Evolutionary conservation across 2,329 filamentous ascomycete species (phyloP).

Genomic region (Colletotrichum phormii): DNA sequence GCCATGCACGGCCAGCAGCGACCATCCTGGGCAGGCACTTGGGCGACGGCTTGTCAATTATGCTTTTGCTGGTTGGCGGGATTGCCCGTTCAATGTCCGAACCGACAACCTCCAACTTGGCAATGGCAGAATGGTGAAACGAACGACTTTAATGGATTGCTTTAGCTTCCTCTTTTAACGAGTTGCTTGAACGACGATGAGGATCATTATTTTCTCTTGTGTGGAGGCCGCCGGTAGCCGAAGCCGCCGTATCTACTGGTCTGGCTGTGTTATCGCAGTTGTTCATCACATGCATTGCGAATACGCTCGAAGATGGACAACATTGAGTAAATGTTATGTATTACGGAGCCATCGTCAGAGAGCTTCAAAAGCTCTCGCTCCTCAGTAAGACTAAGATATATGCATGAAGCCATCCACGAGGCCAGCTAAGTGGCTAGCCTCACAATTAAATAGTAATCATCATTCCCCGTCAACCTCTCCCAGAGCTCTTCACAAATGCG

Average conservation of each 20-base stretch:
- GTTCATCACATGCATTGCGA: neutral
- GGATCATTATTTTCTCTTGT: no score
- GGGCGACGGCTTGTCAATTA: neutral
- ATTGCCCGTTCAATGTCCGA: slow-evolving; percentile 5
- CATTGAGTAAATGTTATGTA: no score
- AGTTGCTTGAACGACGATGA: no score
- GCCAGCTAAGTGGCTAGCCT: neutral
- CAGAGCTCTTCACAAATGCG: neutral
- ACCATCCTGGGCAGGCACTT: neutral
- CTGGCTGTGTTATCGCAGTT: neutral
- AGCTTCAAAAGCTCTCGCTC: slow-evolving; percentile 11
- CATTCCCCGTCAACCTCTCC: neutral
- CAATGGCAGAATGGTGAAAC: neutral
- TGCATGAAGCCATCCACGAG: slow-evolving; percentile 27
- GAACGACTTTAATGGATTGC: neutral
- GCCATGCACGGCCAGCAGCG: neutral
- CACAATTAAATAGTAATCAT: slow-evolving; percentile 26
- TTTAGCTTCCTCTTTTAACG: neutral
- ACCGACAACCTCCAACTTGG: neutral
- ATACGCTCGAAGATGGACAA: rapidly evolving
- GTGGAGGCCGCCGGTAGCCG: neutral
- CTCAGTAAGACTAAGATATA: slow-evolving; percentile 9
- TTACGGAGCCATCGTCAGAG: slow-evolving; percentile 22
- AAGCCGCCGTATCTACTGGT: neutral
- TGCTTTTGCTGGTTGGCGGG: slow-evolving; percentile 9